Base-by-base conservation (phyloP, 177 flowering plant species). In the Vitis hybrid region DNA sequence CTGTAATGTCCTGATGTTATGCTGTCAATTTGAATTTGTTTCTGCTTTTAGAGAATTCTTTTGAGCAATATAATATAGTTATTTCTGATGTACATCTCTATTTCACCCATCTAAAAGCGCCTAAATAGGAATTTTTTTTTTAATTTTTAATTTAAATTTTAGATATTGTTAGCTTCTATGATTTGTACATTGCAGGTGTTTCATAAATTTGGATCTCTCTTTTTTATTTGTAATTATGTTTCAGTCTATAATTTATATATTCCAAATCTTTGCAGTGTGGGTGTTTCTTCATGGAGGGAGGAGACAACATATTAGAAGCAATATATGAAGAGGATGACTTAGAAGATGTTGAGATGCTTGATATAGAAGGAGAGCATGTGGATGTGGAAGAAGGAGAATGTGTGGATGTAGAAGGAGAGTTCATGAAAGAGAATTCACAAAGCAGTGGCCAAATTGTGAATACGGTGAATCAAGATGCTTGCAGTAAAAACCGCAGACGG, bases 291-390 rank as follows among this genome's bases (percentile, higher is more conserved):
- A 86, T 91, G 92, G 89, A 83, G 72, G 86, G 75, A 72, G 78
- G 73, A 65, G 85, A 83, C 62, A 83, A 74, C 76, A 22, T 88
- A 45, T 53, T 88, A 52, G 86, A 81, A 10, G 71, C 81, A 2
- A 70, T 87, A 15, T 68, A 67, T 57, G 89, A 87, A 45, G 92
- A 83, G 14, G 87, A 84, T 69, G 73, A 64, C 69, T 65, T 73
- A 7, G 91, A 82, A 49, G 79, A 91, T 77, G 87, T 84, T 49
- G 94, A 88, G 45, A 91, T 91, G 97, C 57, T 85, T 70, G 95
- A 88, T 79, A 81, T 82, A 3, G 92, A 88, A 71, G 89, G 45
- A 7, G 45, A 39, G 45, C 45, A 39, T 39, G 45, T 39, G 9
- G 45, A 39, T 39, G 45, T 39, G 9, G 45, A 39, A 39, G 45